Evolutionary conservation across 2,329 filamentous ascomycete species (phyloP).

Genomic region (Graphiopsis chlorocephala): DNA sequence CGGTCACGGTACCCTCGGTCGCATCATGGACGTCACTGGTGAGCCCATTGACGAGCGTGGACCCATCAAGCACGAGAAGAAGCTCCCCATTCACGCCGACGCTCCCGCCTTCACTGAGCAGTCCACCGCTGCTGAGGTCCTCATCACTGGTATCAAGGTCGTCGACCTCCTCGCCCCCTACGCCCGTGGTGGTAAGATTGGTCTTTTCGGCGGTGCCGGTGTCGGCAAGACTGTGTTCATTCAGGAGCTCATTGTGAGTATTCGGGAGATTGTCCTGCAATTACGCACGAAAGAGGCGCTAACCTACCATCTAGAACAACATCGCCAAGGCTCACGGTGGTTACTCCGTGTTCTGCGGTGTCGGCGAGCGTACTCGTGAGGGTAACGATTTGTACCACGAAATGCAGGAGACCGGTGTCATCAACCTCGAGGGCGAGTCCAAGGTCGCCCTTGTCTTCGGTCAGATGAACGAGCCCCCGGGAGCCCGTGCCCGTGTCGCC

Average conservation of each 20-base stretch:
- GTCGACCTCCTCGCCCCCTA: constrained; percentile 98
- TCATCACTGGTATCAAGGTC: constrained; percentile 99
- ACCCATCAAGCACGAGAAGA: constrained; percentile 90
- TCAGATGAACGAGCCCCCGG: constrained; percentile 99
- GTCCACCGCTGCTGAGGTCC: constrained; percentile 92
- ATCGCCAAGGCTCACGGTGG: constrained; percentile 99
- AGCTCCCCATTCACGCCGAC: constrained; percentile 88
- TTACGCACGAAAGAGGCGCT: not conserved
- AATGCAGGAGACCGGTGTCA: constrained; percentile 99
- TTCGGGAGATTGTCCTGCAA: not conserved
- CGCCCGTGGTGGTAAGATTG: constrained; percentile 99
- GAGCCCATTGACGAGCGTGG: constrained; percentile 99
- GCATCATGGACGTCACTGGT: constrained; percentile 99
- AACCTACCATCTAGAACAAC: constrained; percentile 71
- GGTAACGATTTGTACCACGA: constrained; percentile 99
- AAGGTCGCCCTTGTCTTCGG: constrained; percentile 99
- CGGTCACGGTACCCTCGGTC: constrained; percentile 87
- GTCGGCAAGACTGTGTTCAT: constrained; percentile 99
- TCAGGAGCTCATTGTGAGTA: constrained; percentile 89
- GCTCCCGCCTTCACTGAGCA: constrained; percentile 90
- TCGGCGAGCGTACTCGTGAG: constrained; percentile 99
- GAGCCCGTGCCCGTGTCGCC: constrained; percentile 99
- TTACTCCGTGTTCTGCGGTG: constrained; percentile 99
- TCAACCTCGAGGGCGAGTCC: constrained; percentile 97
- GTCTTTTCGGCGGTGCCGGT: constrained; percentile 99